These are phyloP conservation scores for Eudorina sp. DNA, from an alignment of 139 green algal species.

Conservation along the genomic window DNA sequence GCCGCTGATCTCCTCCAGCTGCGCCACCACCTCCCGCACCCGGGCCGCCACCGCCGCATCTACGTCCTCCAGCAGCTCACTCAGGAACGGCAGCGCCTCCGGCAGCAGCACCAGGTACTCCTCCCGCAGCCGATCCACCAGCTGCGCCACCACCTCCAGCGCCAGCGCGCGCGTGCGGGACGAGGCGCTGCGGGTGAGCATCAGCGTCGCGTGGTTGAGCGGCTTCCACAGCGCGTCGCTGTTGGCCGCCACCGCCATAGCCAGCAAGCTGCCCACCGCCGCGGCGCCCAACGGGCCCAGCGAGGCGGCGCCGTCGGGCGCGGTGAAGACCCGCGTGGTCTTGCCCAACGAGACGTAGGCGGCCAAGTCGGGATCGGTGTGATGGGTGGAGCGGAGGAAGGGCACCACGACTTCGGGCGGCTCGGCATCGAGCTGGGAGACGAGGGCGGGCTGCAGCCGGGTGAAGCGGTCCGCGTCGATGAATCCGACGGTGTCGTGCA, in stretches of 20 bases:
- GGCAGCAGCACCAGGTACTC: constrained; percentile 90
- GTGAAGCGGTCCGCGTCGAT: constrained; percentile 81
- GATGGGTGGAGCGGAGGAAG: background rate
- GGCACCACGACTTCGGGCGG: constrained; percentile 38
- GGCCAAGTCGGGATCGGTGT: constrained; percentile 47
- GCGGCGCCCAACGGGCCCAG: constrained; percentile 54
- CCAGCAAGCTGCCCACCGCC: constrained; percentile 67
- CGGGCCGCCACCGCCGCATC: constrained; percentile 76
- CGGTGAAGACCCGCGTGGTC: constrained; percentile 7
- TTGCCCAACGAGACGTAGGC: constrained; percentile 24
- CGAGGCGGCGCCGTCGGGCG: constrained; percentile 5
- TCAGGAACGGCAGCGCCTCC: constrained; percentile 92
- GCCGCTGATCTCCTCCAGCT: constrained; percentile 86
- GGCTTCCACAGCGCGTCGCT: constrained; percentile 88
- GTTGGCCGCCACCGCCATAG: constrained; percentile 82
- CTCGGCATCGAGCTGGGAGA: constrained; percentile 59
- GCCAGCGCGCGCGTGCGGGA: constrained; percentile 49
- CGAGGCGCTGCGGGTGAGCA: constrained; percentile 51
- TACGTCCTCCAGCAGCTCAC: constrained; percentile 92
- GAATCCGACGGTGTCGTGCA: constrained; percentile 85
- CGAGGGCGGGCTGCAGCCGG: constrained; percentile 74
- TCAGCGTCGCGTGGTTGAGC: constrained; percentile 83
- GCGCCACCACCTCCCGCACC: constrained; percentile 72
- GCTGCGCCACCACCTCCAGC: constrained; percentile 63
- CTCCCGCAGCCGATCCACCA: constrained; percentile 82